Evolutionary conservation across 2,329 filamentous ascomycete genomes (phyloP).

Genomic region (Beauveria rudraprayagi): DNA sequence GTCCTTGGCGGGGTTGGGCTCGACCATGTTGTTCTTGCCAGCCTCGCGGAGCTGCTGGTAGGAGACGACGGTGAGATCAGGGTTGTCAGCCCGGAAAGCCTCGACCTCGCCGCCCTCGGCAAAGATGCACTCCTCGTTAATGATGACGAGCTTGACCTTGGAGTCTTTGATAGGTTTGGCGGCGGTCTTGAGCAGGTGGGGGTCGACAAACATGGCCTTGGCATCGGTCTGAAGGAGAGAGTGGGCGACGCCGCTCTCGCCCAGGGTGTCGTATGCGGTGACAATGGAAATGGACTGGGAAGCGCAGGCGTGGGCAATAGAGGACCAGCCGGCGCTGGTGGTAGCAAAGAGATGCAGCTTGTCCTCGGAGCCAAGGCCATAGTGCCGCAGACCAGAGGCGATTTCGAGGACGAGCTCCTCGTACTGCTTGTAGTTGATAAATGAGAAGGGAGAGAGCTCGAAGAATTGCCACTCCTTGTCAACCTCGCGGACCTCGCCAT

Average conservation of each 20-base stretch:
- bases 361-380: conserved; percentile 61
- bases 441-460: conserved; percentile 71
- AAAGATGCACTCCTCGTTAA: conserved; percentile 52
- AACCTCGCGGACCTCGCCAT: conserved; percentile 69
- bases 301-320: conserved; percentile 65
- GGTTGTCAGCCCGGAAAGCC: conserved; percentile 47
- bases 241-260: conserved; percentile 75
- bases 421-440: conserved; percentile 73
- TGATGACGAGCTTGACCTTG: conserved; percentile 51
- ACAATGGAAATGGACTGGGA: conserved; percentile 89
- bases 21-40: conserved; percentile 59
- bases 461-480: conserved; percentile 91
- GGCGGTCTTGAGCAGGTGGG: conserved; percentile 61
- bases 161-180: conserved; percentile 47
- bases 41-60: conserved; percentile 47
- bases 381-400: conserved; percentile 64
- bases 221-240: conserved; percentile 76
- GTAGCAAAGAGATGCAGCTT: conserved; percentile 75
- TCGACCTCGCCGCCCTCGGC: conserved; percentile 43
- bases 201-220: conserved; percentile 79
- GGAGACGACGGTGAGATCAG: conserved; percentile 44
- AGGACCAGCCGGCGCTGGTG: conserved; percentile 81
- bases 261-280: conserved; percentile 90
- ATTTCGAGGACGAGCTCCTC: conserved; percentile 60
- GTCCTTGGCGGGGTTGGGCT: conserved; percentile 62